Conservation (phyloP, 208 protist species). For the Leishmania arabica region DNA sequence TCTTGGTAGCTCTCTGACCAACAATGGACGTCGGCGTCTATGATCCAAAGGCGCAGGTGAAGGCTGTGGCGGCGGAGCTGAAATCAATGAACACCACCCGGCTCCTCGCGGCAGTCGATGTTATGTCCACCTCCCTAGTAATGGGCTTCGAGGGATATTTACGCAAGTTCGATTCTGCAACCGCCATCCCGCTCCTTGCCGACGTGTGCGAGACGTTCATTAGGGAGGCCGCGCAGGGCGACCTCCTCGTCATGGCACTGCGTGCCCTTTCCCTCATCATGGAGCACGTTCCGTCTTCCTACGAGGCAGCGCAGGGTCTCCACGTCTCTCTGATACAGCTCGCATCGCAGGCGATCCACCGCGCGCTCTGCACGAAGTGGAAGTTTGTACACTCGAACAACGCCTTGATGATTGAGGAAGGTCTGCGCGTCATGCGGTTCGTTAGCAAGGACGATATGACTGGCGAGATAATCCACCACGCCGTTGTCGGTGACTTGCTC, state of each 20-base stretch:
- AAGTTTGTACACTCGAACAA: slow-evolving; percentile 49
- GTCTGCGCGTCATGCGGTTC: slow-evolving; percentile 81
- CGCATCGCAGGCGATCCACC: slow-evolving; percentile 51
- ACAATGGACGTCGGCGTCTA: slow-evolving; percentile 27
- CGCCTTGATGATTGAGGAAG: slow-evolving; percentile 71
- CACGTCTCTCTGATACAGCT: slow-evolving; percentile 59
- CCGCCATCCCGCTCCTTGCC: slow-evolving; percentile 51
- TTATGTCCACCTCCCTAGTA: slow-evolving; percentile 71
- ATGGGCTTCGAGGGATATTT: slow-evolving; percentile 88
- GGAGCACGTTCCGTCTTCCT: slow-evolving; percentile 82
- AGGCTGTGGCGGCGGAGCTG: slow-evolving; percentile 37
- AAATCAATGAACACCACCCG: slow-evolving; percentile 38
- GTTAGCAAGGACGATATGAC: slow-evolving; percentile 73
- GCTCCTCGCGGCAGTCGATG: slow-evolving; percentile 56
- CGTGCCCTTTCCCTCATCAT: slow-evolving; percentile 79
- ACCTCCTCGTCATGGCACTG: slow-evolving; percentile 67
- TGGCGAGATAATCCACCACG: slow-evolving; percentile 57
- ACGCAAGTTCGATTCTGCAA: slow-evolving; percentile 66
- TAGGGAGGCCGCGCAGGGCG: slow-evolving; percentile 36
- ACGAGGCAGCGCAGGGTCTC: slow-evolving; percentile 43
- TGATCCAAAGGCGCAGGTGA: slow-evolving; percentile 66
- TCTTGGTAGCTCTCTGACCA: neutral
- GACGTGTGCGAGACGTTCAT: slow-evolving; percentile 54
- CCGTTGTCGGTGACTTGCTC: slow-evolving; percentile 67
- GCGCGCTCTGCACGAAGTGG: slow-evolving; percentile 61